phyloP scores from a whole-genome alignment of 2,329 filamentous ascomycete genomes.

The Alternaria angustiovoidea region DNA sequence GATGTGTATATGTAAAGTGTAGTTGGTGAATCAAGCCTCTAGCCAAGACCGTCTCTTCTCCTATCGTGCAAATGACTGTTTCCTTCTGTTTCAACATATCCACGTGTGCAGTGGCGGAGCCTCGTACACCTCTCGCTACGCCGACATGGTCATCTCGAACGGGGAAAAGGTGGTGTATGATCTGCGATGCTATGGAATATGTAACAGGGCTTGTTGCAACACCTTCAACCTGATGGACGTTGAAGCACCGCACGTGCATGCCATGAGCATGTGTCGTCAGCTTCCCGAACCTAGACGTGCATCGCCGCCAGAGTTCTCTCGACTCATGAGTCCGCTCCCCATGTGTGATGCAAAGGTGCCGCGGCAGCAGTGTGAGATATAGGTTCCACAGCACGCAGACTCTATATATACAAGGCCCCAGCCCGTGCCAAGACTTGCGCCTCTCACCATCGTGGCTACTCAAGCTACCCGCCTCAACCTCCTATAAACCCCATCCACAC shows the following conservation, averaged over 20 bases:
- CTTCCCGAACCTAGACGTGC: background rate
- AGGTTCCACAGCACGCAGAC: background rate
- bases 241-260: slow-evolving; percentile 9
- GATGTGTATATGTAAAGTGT: slow-evolving; percentile 51
- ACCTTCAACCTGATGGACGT: background rate
- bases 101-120: background rate
- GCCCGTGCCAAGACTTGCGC: slow-evolving; percentile 29
- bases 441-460: slow-evolving; percentile 27
- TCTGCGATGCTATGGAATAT: background rate
- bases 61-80: slow-evolving; percentile 1
- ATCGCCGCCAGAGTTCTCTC: background rate
- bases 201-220: background rate
- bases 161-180: background rate
- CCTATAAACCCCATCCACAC: slow-evolving; percentile 38
- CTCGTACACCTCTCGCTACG: background rate
- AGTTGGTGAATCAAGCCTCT: slow-evolving; percentile 46
- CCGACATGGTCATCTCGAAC: background rate
- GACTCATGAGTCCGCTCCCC: background rate
- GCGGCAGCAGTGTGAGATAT: slow-evolving; percentile 12
- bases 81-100: background rate
- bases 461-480: slow-evolving; percentile 19
- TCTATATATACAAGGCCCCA: slow-evolving; percentile 21
- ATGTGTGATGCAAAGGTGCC: slow-evolving; percentile 4
- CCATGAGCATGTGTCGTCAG: background rate
- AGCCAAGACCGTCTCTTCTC: slow-evolving; percentile 25